Evolutionary conservation across 768 basidiomycete species (phyloP), one percentile per base, ranked within the genome.

Genomic region (Dacryopinax spathularia): DNA sequence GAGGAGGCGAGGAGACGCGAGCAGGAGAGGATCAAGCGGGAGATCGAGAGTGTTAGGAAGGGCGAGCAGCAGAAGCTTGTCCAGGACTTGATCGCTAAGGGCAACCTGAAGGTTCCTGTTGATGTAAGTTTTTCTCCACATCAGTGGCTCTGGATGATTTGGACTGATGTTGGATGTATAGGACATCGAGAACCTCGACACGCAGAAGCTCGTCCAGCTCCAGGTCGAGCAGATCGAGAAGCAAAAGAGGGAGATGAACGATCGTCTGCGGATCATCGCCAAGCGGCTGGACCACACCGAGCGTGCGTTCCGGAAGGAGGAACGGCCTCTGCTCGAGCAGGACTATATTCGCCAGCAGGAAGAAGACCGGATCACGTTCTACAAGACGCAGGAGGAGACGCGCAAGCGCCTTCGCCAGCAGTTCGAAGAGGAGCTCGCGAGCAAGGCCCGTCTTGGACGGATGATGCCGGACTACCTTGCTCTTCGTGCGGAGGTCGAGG

Each of bases 161-260:
- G 13, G 18, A 66, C 25, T 68, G 22, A 63, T 48, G 12, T 31
- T 0, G 61, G 33, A 33, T 62, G 20, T 61, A 25, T 66, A 91
- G 88, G 86, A 88, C 71, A 80, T 93, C 73, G 88, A 91, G 69
- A 84, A 83, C 60, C 79, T 89, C 66, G 91, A 91, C 73, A 92
- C 91, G 9, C 87, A 89, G 69, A 84, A 84, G 56, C 82, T 98
- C 66, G 87, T 97, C 73, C 83, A 81, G 33, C 83, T 96, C 68
- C 93, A 96, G 73, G 92, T 96, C 35, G 86, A 91, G 68, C 92
- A 97, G 71, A 80, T 97, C 44, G 96, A 96, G 77, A 96, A 95
- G 77, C 94, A 98, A 77, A 95, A 93, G 80, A 87, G 84, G 69
- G 89, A 92, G 68, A 78, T 90, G 67, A 81, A 80, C 64, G 89